Base-by-base conservation (phyloP, 2,329 filamentous ascomycete genomes). In the Alternaria sp. region DNA sequence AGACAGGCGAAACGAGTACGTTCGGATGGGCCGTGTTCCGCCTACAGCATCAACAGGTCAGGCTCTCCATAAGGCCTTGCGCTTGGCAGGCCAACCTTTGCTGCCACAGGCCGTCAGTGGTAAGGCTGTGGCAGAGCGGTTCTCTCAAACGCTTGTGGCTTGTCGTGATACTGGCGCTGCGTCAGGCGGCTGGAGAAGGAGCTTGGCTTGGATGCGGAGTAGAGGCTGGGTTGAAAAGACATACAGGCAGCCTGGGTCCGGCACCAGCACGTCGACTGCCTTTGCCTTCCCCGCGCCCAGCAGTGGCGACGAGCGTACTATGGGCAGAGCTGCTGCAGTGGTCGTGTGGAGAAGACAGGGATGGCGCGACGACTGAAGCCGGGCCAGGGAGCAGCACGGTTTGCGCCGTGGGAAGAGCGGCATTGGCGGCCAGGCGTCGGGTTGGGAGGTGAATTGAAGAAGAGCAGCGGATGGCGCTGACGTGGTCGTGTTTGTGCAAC, bases 1-100 rank as follows among this genome's bases (percentile, higher is more conserved):
- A 73, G 73, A 75, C 71, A 65, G 60, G 57, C 72, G 69, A 76
- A 74, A 77, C 72, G 65, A 69, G 56, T 63, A 55, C 44, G 54
- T 51, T 68, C 74, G 75, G 75, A 70, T 71, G 37, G 46, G 56
- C 48, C 41, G 62, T 64, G 63, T 71, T 73, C 75, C 74, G 75
- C 62, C 44, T 52, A 61, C 54, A 70, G 74, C 72, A 74, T 75
- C 69, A 72, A 65, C 65, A 67, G 60, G 67, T 66, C 56, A 64
- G 66, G 65, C 62, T 51, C 48, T 11, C 58, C 51, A 59, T 67
- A 59, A 69, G 70, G 70, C 65, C 60, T 50, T 36, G 42, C 34
- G 21, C 67, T 72, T 74, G 68, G 70, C 65, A 55, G 62, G 53
- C 58, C 62, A 64, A 64, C 44, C 42, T 54, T 53, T n/a, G 37